These are phyloP conservation scores for Saccharomycopsis synnaedendra DNA, from an alignment of 805 yeast genomes.

Conservation along the genomic window DNA sequence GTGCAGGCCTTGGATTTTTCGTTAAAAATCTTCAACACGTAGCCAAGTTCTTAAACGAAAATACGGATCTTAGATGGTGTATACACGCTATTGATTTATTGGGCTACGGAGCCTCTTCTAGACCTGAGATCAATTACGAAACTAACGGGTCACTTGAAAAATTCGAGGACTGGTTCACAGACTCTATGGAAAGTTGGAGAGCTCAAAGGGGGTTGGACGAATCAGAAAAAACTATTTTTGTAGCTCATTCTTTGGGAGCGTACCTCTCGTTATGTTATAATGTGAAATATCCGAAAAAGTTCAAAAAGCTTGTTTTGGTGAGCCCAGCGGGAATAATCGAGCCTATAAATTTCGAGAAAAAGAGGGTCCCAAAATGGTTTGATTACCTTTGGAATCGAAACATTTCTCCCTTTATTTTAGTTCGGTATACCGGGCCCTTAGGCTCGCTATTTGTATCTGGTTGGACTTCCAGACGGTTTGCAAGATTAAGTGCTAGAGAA, in stretches of 20 bases:
- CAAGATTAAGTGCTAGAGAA: slow-evolving; percentile 37
- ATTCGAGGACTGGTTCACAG: slow-evolving; percentile 31
- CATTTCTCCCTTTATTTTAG: slow-evolving; percentile 74
- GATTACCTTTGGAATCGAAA: slow-evolving; percentile 75
- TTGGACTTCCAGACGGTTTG: slow-evolving; percentile 80
- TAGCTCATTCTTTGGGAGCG: slow-evolving; percentile 93
- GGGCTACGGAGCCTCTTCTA: slow-evolving; percentile 84
- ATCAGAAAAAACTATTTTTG: slow-evolving; percentile 38
- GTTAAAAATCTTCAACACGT: slow-evolving; percentile 58
- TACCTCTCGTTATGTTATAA: slow-evolving; percentile 66
- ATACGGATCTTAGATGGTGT: slow-evolving; percentile 41
- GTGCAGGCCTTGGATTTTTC: slow-evolving; percentile 86
- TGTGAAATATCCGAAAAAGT: slow-evolving; percentile 44
- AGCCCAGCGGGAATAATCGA: slow-evolving; percentile 83
- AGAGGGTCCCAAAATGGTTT: slow-evolving; percentile 65
- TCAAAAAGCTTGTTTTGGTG: slow-evolving; percentile 60
- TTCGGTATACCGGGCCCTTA: slow-evolving; percentile 64
- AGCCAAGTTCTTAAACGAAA: slow-evolving; percentile 18
- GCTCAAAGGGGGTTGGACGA: slow-evolving; percentile 29
- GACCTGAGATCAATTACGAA: slow-evolving; percentile 45
- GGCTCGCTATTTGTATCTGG: slow-evolving; percentile 83
- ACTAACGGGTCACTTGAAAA: slow-evolving; percentile 10
- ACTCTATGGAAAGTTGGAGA: slow-evolving; percentile 59
- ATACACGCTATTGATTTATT: slow-evolving; percentile 79
- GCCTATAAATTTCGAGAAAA: slow-evolving; percentile 28